Evolutionary conservation across 371 early-diverging fungal genomes (phyloP), one percentile per base, ranked within the genome.

Genomic region (Apophysomyces sp.): DNA sequence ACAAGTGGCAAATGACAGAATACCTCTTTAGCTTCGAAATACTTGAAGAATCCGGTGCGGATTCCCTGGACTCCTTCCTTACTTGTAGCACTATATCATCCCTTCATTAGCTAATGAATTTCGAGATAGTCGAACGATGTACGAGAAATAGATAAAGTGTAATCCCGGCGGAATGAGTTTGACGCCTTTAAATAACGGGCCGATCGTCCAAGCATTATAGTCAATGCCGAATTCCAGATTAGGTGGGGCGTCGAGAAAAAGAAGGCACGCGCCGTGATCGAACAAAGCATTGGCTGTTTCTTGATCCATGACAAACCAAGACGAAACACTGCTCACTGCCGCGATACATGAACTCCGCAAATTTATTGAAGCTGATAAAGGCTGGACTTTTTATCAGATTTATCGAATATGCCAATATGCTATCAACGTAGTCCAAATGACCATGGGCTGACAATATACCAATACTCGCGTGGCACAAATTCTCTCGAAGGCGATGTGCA

Each of bases 111-210:
- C 2, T 27, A 36, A 51, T 26, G 39, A 21, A 21, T 44, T 21
- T 9, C n/a, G 18, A 4, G 4, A 16, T 21, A 24, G 54, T 21
- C 44, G 15, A 41, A 34, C 24, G 2, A 44, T 67, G 63, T 77
- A 89, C 90, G 91, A 88, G 74, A 92, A 96, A 68, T 92, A 91
- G 24, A 97, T 73, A 72, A 95, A 95, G 71, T 98, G 98, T 16
- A 94, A 69, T 0, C 98, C 98, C 0, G 96, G 94, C 15, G 98
- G 98, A 52, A 98, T 92, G 59, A 95, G 73, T 74, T 95, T 96
- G 55, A 98, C 66, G 16, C 98, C 98, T 68, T 86, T 91, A 71
- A 98, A 98, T 31, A 85, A 77, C 3, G 95, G 94, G 0, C 98
- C 98, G 13, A 89, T 89, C 26, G 86, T 84, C 98, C 98, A 98